Evolutionary conservation across 1,284 basidiomycete species (phyloP), one percentile per base, ranked within the genome.

Genomic region (Inonotus obliquus): DNA sequence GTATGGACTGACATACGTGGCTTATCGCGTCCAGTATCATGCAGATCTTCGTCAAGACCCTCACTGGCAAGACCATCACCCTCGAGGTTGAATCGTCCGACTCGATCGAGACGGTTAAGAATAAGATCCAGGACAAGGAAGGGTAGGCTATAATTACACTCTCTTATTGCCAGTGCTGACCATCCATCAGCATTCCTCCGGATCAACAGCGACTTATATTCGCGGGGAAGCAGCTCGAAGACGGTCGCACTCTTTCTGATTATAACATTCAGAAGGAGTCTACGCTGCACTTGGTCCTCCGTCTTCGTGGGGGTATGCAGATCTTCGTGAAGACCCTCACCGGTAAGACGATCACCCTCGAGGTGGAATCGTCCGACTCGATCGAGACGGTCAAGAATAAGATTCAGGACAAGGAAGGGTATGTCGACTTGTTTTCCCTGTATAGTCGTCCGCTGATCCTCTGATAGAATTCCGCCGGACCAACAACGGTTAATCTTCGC

Each of bases 61-160:
- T 96, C 62, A 96, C 94, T 17, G 94, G 94, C 54, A 96, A 96
- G 85, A 96, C 93, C 13, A 96, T 96, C 75, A 95, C 93, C n/a
- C 80, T 94, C 35, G 92, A 95, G 76, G 92, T 95, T 23, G 87
- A 89, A 74, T 87, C 86, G 3, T 85, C 81, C 4, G 87, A 89
- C 75, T 89, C 87, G 52, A 87, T 89, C 65, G 86, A 89, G 77
- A 87, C 87, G 62, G 84, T 86, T 70, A 85, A 86, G 77, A 76
- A 82, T 64, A 85, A 85, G 77, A 89, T 89, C 65, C 87, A 90
- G 74, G 89, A 90, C 74, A 89, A 90, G 80, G 84, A 84, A 60
- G 89, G 62, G 84, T 11, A 85, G 83, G 62, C 51, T 11, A 10
- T 17, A 2, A 19, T 27, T 23, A 6, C 1, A 29, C 4, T 13